These are phyloP conservation scores for Russula dissimulans DNA, from an alignment of 768 basidiomycete species.

Conservation along the genomic window DNA sequence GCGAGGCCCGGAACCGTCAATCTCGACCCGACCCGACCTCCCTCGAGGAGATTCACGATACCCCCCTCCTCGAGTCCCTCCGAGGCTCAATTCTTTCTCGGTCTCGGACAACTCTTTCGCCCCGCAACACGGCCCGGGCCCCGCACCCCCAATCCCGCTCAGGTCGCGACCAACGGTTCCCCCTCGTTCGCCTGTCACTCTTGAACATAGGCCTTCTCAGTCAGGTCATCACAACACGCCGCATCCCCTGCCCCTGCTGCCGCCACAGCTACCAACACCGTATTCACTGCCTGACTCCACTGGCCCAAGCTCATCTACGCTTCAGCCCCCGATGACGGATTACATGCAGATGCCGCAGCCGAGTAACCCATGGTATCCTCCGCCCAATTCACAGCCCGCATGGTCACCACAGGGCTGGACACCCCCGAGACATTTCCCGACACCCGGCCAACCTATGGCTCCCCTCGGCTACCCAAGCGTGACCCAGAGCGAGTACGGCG, in stretches of 20 bases:
- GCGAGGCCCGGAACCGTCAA: slow-evolving; percentile 2
- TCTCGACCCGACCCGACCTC: slow-evolving; percentile 7
- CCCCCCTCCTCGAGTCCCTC: slow-evolving; percentile 12
- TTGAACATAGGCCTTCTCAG: not conserved
- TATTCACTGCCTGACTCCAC: not conserved
- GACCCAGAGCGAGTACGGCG: not conserved
- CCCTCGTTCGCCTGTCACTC: not conserved
- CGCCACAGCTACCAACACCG: too few relatives aligned
- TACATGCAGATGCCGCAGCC: not conserved
- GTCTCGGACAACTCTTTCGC: not conserved
- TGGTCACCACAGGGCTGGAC: slow-evolving; percentile 3
- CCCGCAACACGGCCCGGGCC: not conserved
- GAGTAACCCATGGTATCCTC: not conserved
- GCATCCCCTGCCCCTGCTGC: too few relatives aligned
- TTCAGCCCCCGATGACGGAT: not conserved
- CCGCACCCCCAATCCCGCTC: slow-evolving; percentile 8
- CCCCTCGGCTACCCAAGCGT: not conserved
- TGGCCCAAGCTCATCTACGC: not conserved
- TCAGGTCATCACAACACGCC: not conserved
- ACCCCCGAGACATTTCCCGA: not conserved
- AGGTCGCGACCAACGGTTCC: slow-evolving; percentile 8
- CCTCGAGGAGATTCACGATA: not conserved
- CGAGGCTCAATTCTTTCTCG: not conserved
- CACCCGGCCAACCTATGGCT: not conserved
- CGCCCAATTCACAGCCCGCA: not conserved